Percentiles rank a stretch among this genome's conserved stretches.
These are phyloP conservation scores for Cryptomeria japonica DNA, from an alignment of 75 land plant species.

Conservation along the genomic window DNA sequence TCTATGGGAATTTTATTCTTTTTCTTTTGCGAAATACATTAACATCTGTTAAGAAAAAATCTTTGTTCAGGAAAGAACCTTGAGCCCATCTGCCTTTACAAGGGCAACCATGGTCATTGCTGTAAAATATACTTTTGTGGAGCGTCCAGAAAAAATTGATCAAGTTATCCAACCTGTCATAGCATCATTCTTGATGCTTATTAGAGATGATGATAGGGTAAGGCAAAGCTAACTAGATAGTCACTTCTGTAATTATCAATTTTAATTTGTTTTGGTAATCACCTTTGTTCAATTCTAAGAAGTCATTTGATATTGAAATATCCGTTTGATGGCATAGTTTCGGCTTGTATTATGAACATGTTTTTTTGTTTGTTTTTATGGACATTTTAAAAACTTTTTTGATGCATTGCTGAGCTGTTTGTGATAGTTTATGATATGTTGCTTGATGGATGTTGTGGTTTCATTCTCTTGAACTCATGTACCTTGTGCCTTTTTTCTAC, in stretches of 20 bases:
- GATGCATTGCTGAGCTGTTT: neutral
- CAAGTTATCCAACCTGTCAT: conserved; percentile 74
- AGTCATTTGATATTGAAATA: neutral
- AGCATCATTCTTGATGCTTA: conserved; percentile 94
- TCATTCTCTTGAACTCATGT: neutral
- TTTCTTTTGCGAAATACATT: neutral
- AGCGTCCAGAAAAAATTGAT: conserved; percentile 93
- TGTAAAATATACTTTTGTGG: conserved; percentile 93
- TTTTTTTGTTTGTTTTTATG: neutral
- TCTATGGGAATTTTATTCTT: neutral
- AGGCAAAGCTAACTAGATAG: neutral
- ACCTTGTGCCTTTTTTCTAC: too few relatives aligned
- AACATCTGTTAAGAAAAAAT: neutral
- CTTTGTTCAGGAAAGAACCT: conserved; percentile 60
- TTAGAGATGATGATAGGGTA: conserved; percentile 92
- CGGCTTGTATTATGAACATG: neutral
- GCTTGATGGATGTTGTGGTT: neutral
- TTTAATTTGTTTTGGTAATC: neutral
- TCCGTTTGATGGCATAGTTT: neutral
- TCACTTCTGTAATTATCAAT: neutral
- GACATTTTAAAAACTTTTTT: neutral
- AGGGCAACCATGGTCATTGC: conserved; percentile 99
- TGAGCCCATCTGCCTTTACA: conserved; percentile 88
- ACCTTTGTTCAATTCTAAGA: neutral
- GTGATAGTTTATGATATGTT: neutral